phyloP scores from a whole-genome alignment of 2,329 filamentous ascomycete species.

The Claviceps sp. region DNA sequence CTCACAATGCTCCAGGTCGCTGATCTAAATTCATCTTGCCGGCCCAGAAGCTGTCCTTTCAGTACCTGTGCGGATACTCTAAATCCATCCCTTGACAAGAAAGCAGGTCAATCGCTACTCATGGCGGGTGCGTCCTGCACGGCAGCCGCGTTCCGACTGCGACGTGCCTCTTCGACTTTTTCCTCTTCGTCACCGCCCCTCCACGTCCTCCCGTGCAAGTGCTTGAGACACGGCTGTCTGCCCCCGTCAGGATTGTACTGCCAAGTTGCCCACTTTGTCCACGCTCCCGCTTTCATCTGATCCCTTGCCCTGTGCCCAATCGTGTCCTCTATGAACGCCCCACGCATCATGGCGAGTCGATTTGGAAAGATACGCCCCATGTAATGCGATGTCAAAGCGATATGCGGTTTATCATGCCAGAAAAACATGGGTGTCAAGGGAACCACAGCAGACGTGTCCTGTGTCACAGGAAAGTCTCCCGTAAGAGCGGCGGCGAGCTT shows the following conservation, averaged over 20 bases:
- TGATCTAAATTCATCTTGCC: neutral
- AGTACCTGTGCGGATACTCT: neutral
- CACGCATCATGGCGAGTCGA: constrained; percentile 34
- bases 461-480: constrained; percentile 19
- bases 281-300: constrained; percentile 41
- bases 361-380: constrained; percentile 34
- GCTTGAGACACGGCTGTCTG: constrained; percentile 30
- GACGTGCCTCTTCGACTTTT: neutral
- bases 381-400: constrained; percentile 36
- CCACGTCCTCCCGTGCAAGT: constrained; percentile 39
- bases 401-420: constrained; percentile 45
- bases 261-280: constrained; percentile 41
- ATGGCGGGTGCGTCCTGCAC: neutral
- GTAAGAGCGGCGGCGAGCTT: constrained; percentile 28
- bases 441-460: constrained; percentile 13
- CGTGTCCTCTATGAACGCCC: constrained; percentile 43
- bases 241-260: constrained; percentile 38
- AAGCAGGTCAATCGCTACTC: neutral
- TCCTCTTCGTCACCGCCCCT: constrained; percentile 19
- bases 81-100: too few species aligned
- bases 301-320: constrained; percentile 39
- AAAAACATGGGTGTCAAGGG: constrained; percentile 43
- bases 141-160: constrained; percentile 1
- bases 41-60: neutral
- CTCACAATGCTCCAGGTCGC: too few species aligned